Conservation (phyloP, 2,329 filamentous ascomycete species). For the Aureobasidium zeae region DNA sequence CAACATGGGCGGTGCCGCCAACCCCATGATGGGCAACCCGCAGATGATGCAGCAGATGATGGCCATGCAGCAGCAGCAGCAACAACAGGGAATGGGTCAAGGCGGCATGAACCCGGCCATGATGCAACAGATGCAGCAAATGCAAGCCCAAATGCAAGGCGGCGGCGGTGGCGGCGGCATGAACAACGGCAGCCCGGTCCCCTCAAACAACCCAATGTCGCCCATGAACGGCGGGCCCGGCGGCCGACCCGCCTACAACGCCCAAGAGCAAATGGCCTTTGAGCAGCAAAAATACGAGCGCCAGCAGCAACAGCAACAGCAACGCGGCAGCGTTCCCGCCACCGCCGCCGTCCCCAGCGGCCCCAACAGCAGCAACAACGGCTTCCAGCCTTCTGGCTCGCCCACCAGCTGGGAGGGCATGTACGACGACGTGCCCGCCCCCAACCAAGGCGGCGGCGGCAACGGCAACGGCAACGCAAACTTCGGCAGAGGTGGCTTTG, state of each 20-base stretch:
- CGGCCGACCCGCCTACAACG: slow-evolving; percentile 48
- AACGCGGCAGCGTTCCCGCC: slow-evolving; percentile 1
- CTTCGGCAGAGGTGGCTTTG: slow-evolving; percentile 30
- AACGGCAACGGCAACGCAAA: slow-evolving; percentile 29
- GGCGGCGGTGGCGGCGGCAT: slow-evolving; percentile 30
- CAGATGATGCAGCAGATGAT: slow-evolving; percentile 40
- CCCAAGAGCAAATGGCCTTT: slow-evolving; percentile 64
- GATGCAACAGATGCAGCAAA: slow-evolving; percentile 66
- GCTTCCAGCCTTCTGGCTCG: slow-evolving; percentile 46
- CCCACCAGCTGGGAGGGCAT: slow-evolving; percentile 95
- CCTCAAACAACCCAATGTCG: slow-evolving; percentile 15
- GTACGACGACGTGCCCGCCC: slow-evolving; percentile 92
- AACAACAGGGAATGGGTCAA: slow-evolving; percentile 25
- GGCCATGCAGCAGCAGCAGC: slow-evolving; percentile 34
- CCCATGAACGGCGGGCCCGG: slow-evolving; percentile 21
- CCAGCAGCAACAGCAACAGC: slow-evolving; percentile 52
- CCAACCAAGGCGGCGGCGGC: slow-evolving; percentile 39
- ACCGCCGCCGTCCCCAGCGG: slow-evolving; percentile 30
- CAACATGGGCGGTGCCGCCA: slow-evolving; percentile 44
- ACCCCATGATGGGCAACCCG: slow-evolving; percentile 40
- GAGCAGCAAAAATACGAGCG: slow-evolving; percentile 73
- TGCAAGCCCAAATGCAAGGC: slow-evolving; percentile 61
- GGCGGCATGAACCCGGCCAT: slow-evolving; percentile 58
- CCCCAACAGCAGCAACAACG: slow-evolving; percentile 30
- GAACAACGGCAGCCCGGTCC: slow-evolving; percentile 20